A percentile compares a stretch with the other conserved stretches of the same genome.
Evolutionary conservation across 2,329 filamentous ascomycete genomes (phyloP).

Genomic region (Pseudogymnoascus sp.): DNA sequence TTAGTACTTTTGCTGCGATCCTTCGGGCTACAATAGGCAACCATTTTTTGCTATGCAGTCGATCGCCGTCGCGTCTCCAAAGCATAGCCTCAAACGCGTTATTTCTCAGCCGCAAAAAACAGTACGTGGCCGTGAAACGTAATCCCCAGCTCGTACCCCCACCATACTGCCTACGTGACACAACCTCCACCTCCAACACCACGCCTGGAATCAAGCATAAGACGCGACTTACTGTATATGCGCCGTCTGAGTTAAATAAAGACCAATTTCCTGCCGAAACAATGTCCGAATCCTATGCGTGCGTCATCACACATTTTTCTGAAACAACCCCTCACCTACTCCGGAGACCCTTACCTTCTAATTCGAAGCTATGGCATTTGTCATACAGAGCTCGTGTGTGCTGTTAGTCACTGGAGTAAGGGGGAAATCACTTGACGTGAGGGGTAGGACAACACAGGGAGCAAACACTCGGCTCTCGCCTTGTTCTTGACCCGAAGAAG

Average conservation of each 20-base stretch:
- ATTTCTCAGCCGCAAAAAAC: neutral
- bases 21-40: neutral
- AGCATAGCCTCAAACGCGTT: neutral
- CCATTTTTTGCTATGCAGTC: neutral
- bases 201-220: neutral
- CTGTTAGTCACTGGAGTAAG: neutral
- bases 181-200: neutral
- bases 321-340: constrained; percentile 6
- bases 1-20: neutral
- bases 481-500: neutral
- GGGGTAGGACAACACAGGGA: neutral
- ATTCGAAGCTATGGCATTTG: neutral
- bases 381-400: neutral
- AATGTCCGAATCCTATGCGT: neutral
- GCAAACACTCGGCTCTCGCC: neutral
- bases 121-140: constrained; percentile 1
- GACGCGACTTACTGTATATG: neutral
- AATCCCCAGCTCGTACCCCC: neutral
- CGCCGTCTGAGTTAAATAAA: neutral
- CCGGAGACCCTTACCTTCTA: neutral
- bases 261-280: neutral
- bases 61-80: neutral
- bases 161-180: neutral
- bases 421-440: neutral
- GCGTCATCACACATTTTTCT: neutral